phyloP scores from a whole-genome alignment of 2,329 filamentous ascomycete species.

The Fusarium palustre region DNA sequence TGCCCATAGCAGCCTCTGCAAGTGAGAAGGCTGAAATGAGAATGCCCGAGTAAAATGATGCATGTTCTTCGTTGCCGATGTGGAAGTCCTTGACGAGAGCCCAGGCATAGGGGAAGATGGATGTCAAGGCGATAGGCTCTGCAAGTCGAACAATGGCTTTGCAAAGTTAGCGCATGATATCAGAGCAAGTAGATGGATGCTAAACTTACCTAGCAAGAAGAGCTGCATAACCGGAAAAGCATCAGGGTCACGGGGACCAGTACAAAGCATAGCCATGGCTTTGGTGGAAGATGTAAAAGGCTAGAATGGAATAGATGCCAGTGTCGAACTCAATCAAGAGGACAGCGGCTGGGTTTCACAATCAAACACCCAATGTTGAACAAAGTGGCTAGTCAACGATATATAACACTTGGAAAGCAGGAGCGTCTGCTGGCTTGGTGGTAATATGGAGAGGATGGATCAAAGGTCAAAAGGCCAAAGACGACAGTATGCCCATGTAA shows the following conservation, averaged over 20 bases:
- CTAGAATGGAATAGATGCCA: constrained; percentile 8
- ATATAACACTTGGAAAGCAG: constrained; percentile 7
- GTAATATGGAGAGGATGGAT: background rate
- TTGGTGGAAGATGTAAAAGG: constrained; percentile 36
- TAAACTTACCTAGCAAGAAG: constrained; percentile 79
- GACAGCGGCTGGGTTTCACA: constrained; percentile 13
- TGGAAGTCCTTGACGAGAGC: constrained; percentile 81
- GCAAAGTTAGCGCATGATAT: constrained; percentile 45
- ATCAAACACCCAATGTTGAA: constrained; percentile 1
- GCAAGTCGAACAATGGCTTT: constrained; percentile 90
- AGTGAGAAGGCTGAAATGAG: constrained; percentile 89
- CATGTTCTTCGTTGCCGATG: constrained; percentile 77
- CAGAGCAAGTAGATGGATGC: constrained; percentile 61
- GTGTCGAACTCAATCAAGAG: constrained; percentile 10
- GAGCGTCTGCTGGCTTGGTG: constrained; percentile 2
- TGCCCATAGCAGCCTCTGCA: constrained; percentile 83
- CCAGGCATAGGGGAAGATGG: constrained; percentile 94
- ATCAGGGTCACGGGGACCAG: constrained; percentile 70
- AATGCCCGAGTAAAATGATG: constrained; percentile 87
- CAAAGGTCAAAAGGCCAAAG: constrained; percentile 1
- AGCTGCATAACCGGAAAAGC: constrained; percentile 86
- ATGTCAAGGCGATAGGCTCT: constrained; percentile 92
- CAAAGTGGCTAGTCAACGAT: constrained; percentile 5
- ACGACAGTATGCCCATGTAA: background rate
- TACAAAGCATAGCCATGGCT: constrained; percentile 65